Conservation (phyloP, 495 filamentous ascomycete genomes). For the Penicillium simplicissimum region DNA sequence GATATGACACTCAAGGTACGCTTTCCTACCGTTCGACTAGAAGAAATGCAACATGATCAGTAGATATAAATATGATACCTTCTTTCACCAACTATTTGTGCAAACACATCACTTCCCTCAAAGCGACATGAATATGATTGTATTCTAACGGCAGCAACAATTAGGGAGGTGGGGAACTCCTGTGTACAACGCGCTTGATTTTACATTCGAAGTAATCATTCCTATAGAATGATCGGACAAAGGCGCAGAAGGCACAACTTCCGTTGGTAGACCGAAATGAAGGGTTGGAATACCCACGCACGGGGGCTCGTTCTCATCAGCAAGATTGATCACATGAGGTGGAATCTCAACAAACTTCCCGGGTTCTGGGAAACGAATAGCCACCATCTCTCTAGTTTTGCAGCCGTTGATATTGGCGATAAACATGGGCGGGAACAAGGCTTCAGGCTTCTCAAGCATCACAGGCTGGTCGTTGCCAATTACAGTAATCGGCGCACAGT, state of each 20-base stretch:
- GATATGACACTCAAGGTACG: too few species aligned
- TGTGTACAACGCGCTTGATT: neutral
- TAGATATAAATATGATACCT: neutral
- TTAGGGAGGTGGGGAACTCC: neutral
- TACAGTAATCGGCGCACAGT: conserved; percentile 72
- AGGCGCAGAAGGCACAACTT: neutral
- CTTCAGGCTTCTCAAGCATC: conserved; percentile 34
- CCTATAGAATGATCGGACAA: neutral
- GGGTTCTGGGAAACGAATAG: conserved; percentile 68
- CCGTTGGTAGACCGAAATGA: neutral
- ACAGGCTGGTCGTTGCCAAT: conserved; percentile 22
- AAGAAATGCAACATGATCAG: too few species aligned
- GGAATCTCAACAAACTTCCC: conserved; percentile 56
- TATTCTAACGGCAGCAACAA: neutral
- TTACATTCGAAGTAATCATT: neutral
- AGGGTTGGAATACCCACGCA: conserved; percentile 21
- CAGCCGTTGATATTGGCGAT: conserved; percentile 69
- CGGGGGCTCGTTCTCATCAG: conserved; percentile 16
- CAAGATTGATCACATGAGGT: conserved; percentile 22
- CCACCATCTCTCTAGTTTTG: conserved; percentile 46
- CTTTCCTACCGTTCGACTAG: too few species aligned
- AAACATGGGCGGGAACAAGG: conserved; percentile 71
- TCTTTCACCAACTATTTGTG: neutral
- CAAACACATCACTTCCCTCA: neutral
- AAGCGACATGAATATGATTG: neutral